Conservation (phyloP, 345 rosid genomes). For the Heritiera fomes region DNA sequence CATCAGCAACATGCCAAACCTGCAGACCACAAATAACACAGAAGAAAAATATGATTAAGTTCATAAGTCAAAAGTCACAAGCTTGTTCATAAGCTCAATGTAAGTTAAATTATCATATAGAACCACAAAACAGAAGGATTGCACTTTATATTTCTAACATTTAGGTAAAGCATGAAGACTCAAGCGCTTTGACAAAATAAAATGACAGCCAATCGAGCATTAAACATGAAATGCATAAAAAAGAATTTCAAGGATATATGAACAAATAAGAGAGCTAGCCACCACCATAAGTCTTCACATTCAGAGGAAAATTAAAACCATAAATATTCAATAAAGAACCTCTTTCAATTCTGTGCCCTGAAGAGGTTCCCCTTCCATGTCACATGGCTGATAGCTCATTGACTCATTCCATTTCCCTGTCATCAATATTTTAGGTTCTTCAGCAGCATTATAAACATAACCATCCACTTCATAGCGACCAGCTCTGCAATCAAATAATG, state of each 20-base stretch:
- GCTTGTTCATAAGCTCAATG: background rate
- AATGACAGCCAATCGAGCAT: background rate
- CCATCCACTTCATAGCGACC: conserved; percentile 89
- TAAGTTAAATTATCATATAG: background rate
- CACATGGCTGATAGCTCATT: conserved; percentile 80
- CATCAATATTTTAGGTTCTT: conserved; percentile 78
- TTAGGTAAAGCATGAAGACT: background rate
- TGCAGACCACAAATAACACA: conserved; percentile 24
- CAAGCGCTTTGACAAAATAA: background rate
- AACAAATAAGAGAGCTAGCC: background rate
- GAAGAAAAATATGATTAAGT: background rate
- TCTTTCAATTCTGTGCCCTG: conserved; percentile 72
- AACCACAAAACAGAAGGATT: background rate
- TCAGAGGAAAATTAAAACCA: background rate
- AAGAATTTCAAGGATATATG: background rate
- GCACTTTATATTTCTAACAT: background rate
- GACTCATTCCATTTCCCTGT: conserved; percentile 83
- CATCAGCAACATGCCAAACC: conserved; percentile 80
- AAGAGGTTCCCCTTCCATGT: conserved; percentile 70
- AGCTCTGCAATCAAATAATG: conserved; percentile 44
- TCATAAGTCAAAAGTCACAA: background rate
- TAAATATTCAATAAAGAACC: conserved; percentile 31
- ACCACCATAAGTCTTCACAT: background rate
- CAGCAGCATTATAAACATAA: conserved; percentile 68
- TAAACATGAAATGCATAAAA: background rate